These are phyloP conservation scores for Bruguiera gymnorhiza DNA, from an alignment of 345 rosid species.

Conservation along the genomic window DNA sequence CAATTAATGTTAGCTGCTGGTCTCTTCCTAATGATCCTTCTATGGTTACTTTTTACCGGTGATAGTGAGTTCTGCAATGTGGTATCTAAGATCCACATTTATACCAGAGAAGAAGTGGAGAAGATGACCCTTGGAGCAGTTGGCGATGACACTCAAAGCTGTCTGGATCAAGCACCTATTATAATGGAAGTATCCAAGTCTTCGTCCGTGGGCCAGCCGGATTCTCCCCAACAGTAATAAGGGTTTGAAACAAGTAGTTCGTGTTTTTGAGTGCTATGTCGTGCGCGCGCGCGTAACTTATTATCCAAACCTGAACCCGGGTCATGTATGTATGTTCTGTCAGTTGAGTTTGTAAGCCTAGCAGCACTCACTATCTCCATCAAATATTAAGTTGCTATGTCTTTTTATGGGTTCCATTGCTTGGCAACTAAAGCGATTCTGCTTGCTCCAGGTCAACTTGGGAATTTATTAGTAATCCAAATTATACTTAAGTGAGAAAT, in stretches of 20 bases:
- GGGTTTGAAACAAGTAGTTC: slow-evolving; percentile 16
- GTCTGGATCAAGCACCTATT: slow-evolving; percentile 72
- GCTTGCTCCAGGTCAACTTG: no score
- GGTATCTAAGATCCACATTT: slow-evolving; percentile 77
- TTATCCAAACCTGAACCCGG: background rate
- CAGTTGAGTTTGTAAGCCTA: background rate
- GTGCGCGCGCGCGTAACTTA: slow-evolving; percentile 1
- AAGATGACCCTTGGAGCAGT: slow-evolving; percentile 57
- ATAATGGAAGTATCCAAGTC: slow-evolving; percentile 81
- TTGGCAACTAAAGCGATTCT: no score
- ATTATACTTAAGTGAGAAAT: no score
- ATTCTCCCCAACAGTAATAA: slow-evolving; percentile 58
- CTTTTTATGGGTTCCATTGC: background rate
- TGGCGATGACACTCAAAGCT: slow-evolving; percentile 81
- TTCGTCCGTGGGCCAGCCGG: slow-evolving; percentile 83
- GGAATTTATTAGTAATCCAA: no score
- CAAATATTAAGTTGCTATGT: background rate
- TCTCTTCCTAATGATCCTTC: background rate
- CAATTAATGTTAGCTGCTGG: no score
- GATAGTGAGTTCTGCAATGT: slow-evolving; percentile 80
- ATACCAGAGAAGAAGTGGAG: slow-evolving; percentile 84
- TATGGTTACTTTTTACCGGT: background rate
- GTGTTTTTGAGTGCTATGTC: background rate
- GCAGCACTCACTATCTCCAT: background rate
- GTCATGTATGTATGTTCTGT: background rate